Base-by-base conservation (phyloP, 2,329 filamentous ascomycete genomes). In the Rachicladosporium sp. region DNA sequence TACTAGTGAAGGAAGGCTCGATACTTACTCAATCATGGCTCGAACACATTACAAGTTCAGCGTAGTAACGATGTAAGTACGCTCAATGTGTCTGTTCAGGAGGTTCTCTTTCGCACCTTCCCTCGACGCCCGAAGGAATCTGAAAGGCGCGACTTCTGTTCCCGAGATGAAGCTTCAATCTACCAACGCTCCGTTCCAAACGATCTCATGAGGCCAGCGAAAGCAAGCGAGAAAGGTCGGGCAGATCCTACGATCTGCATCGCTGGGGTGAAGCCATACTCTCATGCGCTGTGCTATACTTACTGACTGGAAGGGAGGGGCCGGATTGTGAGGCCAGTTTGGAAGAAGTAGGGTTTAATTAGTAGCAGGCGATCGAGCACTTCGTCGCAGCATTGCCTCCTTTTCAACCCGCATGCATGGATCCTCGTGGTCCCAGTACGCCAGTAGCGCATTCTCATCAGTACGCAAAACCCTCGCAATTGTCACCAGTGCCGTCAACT, bases 131-230 rank as follows among this genome's bases (percentile, higher is more conserved):
- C 33, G 42, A 35, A 31, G 11, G 43, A 36, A 29, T 37, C 38
- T 48, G 49, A 48, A 47, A 43, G 46, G 46, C 53, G 50, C 46
- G 57, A 57, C 55, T 60, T 61, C 57, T 53, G 46, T 56, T 53
- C 55, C 51, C 52, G 46, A 46, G 33, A 37, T 37, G 33, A 36
- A 40, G 38, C 29, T 47, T 60, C 47, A 45, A 46, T 66, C 47
- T 66, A 48, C 62, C 63, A 66, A 63, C 64, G 62, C 63, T 66
- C 63, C 63, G 63, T 67, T 66, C 62, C 61, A 58, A 19, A 19
- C 15, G 15, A 19, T 19, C 15, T 19, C 15, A 19, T 19, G 15
- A 19, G 15, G 15, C 15, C 15, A 19, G 15, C 15, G 15, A 19
- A 19, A 19, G 15, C 15, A 19, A 19, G 15, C 15, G 15, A 19